Base-by-base conservation (phyloP, 2,329 filamentous ascomycete species). In the Corynespora cassiicola region DNA sequence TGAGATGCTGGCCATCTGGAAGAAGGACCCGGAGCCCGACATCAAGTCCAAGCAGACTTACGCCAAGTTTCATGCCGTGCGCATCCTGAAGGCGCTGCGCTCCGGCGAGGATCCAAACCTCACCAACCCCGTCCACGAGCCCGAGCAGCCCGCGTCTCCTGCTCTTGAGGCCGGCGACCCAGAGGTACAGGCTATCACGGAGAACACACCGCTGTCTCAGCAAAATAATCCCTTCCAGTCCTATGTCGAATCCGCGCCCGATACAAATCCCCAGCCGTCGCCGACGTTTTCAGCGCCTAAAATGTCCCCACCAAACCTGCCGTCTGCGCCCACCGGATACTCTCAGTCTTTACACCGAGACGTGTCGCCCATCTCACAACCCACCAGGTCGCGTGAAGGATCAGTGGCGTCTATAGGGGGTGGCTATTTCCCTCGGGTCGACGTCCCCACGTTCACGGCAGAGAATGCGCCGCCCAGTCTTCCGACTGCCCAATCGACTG, bases 21-120 rank as follows among this genome's bases (percentile, higher is more conserved):
- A 63, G 45, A 86, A 84, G 5, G 71, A 81, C 0, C 73, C 85
- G 8, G 88, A 95, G 21, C 71, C 80, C 1, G 90, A 97, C 60
- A 82, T 85, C 14, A 77, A 84, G 24, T 82, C 90, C 37, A 97
- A 96, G 75, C 90, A 92, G 70, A 96, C 95, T 67, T 99, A 89
- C 65, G 90, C 92, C 26, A 99, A 97, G 69, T 99, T 89, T 79
- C 95, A 97, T 66, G 91, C 92, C 2, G 75, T 92, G 22, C 83
- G 94, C 41, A 99, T 99, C 61, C 78, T 88, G 11, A 96, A 89
- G 70, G 94, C 94, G 8, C 80, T 96, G 58, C 94, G 91, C 61
- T 88, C 91, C 25, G 90, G 90, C 36, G 86, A 88, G 51, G 91
- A 99, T 61, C 94, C 94, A 3, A 99, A 99, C 68, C 83, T 86